These are phyloP conservation scores for Lotmaria passim DNA, from an alignment of 208 protist species.

Conservation along the genomic window DNA sequence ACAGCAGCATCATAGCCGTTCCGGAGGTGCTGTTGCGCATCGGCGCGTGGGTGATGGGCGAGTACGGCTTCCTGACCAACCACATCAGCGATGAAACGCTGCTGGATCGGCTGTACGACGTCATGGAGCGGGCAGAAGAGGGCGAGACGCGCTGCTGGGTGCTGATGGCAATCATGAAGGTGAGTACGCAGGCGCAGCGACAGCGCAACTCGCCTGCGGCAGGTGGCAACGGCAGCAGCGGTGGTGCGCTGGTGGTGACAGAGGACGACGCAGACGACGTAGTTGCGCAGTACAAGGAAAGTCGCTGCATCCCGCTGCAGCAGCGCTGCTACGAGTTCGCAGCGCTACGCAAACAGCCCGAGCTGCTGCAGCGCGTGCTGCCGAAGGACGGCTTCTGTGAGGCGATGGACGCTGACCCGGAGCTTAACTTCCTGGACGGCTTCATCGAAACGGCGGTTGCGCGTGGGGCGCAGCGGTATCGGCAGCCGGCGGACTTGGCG, in stretches of 20 bases:
- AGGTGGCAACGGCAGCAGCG: not conserved
- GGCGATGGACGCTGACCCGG: slow-evolving; percentile 58
- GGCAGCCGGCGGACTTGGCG: slow-evolving; percentile 10
- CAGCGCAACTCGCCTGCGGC: not conserved
- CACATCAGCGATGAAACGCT: slow-evolving; percentile 50
- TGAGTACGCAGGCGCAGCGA: slow-evolving; percentile 46
- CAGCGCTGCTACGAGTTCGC: slow-evolving; percentile 86
- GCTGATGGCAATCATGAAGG: slow-evolving; percentile 81
- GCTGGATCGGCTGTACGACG: slow-evolving; percentile 73
- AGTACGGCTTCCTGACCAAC: slow-evolving; percentile 91
- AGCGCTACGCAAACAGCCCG: slow-evolving; percentile 42
- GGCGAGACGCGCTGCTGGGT: slow-evolving; percentile 65
- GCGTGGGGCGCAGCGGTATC: slow-evolving; percentile 59
- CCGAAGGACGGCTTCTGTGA: slow-evolving; percentile 83
- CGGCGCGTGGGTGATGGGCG: slow-evolving; percentile 93
- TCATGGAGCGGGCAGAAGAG: slow-evolving; percentile 48
- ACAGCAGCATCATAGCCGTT: slow-evolving; percentile 9
- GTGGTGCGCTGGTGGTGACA: not conserved
- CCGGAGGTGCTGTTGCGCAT: slow-evolving; percentile 73
- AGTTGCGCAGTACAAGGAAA: slow-evolving; percentile 49
- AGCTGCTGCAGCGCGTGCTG: slow-evolving; percentile 58
- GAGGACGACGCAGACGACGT: slow-evolving; percentile 61
- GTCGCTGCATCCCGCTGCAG: slow-evolving; percentile 66
- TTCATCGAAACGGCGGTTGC: slow-evolving; percentile 48
- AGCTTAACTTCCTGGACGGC: slow-evolving; percentile 55